phyloP scores from a whole-genome alignment of 306 rosid genomes.

The Acacia melanoxylon region DNA sequence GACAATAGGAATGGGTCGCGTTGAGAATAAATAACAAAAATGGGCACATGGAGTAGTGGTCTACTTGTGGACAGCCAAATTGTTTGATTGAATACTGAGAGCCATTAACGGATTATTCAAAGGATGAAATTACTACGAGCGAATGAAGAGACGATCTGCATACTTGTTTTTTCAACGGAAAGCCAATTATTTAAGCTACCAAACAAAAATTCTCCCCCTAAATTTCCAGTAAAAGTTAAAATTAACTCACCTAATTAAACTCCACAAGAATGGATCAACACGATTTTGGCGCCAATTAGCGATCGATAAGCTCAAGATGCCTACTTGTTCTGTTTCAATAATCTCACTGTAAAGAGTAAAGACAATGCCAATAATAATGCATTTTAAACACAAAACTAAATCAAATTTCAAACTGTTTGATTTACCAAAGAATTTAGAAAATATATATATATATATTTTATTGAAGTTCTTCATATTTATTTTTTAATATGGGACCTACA shows the following conservation, averaged over 20 bases:
- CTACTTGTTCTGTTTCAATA: slow-evolving; percentile 20
- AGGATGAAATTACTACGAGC: not conserved
- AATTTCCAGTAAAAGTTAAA: slow-evolving; percentile 42
- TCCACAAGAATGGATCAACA: slow-evolving; percentile 12
- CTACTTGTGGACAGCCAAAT: not conserved
- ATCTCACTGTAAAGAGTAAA: not conserved
- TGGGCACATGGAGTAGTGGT: not conserved
- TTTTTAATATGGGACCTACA: too few species aligned
- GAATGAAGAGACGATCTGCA: slow-evolving; percentile 25
- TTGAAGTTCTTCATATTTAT: too few species aligned
- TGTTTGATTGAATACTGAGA: slow-evolving; percentile 16
- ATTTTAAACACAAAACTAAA: not conserved
- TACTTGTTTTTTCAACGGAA: not conserved
- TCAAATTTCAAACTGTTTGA: slow-evolving; percentile 14
- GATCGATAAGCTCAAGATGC: slow-evolving; percentile 1
- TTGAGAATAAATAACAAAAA: not conserved
- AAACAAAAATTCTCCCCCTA: slow-evolving; percentile 45
- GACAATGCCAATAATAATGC: not conserved
- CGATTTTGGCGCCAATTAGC: slow-evolving; percentile 27
- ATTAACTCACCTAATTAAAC: slow-evolving; percentile 47
- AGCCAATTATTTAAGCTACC: slow-evolving; percentile 23
- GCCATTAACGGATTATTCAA: not conserved
- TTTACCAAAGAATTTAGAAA: not conserved
- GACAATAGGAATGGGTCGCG: not conserved
- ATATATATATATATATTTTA: too few species aligned